phyloP scores from a whole-genome alignment of 352 stramenopile species.

The Pythium phragmiticola region DNA sequence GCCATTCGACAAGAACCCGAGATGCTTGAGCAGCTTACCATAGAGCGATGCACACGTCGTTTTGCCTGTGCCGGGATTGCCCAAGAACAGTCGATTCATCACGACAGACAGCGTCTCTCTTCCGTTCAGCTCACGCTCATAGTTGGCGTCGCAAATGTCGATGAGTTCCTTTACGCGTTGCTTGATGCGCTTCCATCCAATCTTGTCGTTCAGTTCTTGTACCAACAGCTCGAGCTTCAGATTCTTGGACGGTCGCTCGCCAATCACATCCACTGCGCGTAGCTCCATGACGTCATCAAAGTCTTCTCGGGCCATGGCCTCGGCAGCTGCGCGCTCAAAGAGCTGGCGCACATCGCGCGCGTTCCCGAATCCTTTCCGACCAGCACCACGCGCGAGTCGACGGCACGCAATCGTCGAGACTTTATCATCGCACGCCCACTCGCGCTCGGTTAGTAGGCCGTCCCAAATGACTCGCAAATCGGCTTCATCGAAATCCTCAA shows the following conservation, averaged over 20 bases:
- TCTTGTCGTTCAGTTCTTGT: constrained; percentile 67
- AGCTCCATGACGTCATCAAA: constrained; percentile 58
- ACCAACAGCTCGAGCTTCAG: constrained; percentile 57
- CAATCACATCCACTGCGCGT: constrained; percentile 69
- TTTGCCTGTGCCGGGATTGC: constrained; percentile 91
- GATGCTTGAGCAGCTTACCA: constrained; percentile 79
- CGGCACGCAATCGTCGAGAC: constrained; percentile 64
- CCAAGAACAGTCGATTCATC: constrained; percentile 89
- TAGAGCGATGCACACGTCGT: constrained; percentile 91
- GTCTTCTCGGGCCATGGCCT: constrained; percentile 68
- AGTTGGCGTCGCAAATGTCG: constrained; percentile 77
- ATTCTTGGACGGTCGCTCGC: constrained; percentile 74
- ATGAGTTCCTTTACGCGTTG: constrained; percentile 73
- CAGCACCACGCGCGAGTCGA: constrained; percentile 55
- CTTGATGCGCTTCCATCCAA: constrained; percentile 81
- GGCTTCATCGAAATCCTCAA: constrained; percentile 90
- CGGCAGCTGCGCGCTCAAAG: constrained; percentile 60
- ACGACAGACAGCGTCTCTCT: constrained; percentile 55
- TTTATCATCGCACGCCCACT: constrained; percentile 48
- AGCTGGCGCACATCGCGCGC: constrained; percentile 73
- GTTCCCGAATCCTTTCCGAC: constrained; percentile 87
- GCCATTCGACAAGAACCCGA: constrained; percentile 90
- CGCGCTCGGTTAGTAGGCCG: constrained; percentile 38
- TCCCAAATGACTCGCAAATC: constrained; percentile 84
- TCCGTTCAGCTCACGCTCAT: constrained; percentile 76